phyloP scores from a whole-genome alignment of 139 green algal genomes.

The Coccomyxa sp. region DNA sequence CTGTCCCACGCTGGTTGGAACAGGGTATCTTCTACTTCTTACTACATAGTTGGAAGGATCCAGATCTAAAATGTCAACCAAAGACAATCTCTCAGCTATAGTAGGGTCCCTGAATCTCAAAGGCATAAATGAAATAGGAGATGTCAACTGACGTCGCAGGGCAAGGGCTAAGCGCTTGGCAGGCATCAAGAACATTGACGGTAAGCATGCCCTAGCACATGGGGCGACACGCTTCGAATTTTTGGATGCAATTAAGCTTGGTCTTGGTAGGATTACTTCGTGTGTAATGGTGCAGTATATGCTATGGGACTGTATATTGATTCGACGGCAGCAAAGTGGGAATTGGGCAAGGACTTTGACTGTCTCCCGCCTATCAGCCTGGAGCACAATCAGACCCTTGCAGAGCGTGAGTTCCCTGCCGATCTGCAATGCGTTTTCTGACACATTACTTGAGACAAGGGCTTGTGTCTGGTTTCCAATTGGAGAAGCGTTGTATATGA shows the following conservation, averaged over 20 bases:
- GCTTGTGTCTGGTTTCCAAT: not conserved
- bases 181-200: conserved; percentile 36
- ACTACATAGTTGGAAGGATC: not conserved
- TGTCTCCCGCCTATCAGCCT: conserved; percentile 12
- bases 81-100: too few relatives aligned
- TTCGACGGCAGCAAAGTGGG: conserved; percentile 30
- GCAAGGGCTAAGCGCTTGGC: conserved; percentile 24
- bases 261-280: not conserved
- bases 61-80: too few relatives aligned
- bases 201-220: conserved; percentile 1
- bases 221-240: not conserved
- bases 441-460: not conserved
- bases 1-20: conserved; percentile 14
- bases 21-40: conserved; percentile 11
- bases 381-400: conserved; percentile 29
- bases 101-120: too few relatives aligned
- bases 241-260: not conserved
- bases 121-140: too few relatives aligned
- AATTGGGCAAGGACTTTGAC: conserved; percentile 30
- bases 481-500: not conserved
- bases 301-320: conserved; percentile 68
- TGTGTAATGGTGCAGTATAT: conserved; percentile 43
- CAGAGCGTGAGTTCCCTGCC: conserved; percentile 28
- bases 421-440: not conserved
- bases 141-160: conserved; percentile 9